phyloP scores from a whole-genome alignment of 2,329 filamentous ascomycete genomes.

The Ophiostoma triangulosporum region DNA sequence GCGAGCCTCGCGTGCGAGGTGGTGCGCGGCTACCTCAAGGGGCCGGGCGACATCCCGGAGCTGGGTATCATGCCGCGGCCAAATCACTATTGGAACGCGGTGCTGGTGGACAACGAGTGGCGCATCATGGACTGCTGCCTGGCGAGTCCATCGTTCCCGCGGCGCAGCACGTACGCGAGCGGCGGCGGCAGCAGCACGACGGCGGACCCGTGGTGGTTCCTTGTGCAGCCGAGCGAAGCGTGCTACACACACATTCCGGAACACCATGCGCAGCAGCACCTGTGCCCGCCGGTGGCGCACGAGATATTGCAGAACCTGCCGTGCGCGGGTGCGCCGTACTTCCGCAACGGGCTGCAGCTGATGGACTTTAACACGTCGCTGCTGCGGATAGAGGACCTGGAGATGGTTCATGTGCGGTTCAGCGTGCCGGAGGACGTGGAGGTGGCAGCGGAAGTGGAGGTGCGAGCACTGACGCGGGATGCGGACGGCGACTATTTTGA shows the following conservation, averaged over 20 bases:
- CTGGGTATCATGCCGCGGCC: conserved; percentile 69
- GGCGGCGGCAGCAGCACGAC: conserved; percentile 38
- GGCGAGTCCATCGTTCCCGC: conserved; percentile 80
- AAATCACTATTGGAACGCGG: conserved; percentile 97
- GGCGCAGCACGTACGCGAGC: conserved; percentile 63
- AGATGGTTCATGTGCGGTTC: conserved; percentile 83
- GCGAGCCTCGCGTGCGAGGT: conserved; percentile 81
- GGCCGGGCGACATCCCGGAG: conserved; percentile 72
- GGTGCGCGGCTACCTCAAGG: conserved; percentile 80
- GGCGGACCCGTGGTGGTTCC: conserved; percentile 87
- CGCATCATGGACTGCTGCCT: conserved; percentile 90
- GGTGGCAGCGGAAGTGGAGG: conserved; percentile 83
- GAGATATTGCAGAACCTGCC: conserved; percentile 80
- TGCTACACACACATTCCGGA: conserved; percentile 95
- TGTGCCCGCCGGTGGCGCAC: conserved; percentile 75
- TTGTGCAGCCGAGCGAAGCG: conserved; percentile 74
- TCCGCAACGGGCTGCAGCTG: conserved; percentile 68
- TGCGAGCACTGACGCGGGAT: conserved; percentile 65
- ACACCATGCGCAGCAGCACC: conserved; percentile 77
- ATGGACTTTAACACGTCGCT: conserved; percentile 84
- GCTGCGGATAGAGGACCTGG: conserved; percentile 74
- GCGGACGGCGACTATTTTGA: conserved; percentile 87
- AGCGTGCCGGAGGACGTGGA: conserved; percentile 83
- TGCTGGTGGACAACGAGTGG: conserved; percentile 89
- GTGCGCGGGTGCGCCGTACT: conserved; percentile 74